Evolutionary conservation across 108 stramenopile genomes (phyloP), one percentile per base, ranked within the genome.

Genomic region (Nitzschia palea): DNA sequence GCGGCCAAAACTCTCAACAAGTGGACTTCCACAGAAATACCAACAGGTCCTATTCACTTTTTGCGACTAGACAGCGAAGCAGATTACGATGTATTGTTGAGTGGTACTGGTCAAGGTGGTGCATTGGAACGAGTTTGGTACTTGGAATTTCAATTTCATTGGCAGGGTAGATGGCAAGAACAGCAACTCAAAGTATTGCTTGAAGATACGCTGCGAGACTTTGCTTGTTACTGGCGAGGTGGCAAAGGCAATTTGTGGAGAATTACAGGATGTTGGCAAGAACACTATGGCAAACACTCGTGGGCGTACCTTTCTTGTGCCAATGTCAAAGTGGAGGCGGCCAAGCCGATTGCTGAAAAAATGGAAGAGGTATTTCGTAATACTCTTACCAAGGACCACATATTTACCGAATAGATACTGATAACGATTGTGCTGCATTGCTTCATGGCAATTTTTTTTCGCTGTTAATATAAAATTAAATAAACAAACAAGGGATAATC

Each of bases 221-320:
- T 82, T 52, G 74, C 55, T 1, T 82, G 81, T 53, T 82, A 82
- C 40, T 78, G 73, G 69, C 55, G 68, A 53, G 81, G 81, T 15
- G 55, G 3, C 15, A 54, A 68, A 43, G 65, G 51, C 17, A 53
- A 73, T 37, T 40, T 83, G 26, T 83, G 82, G 82, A 59, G 78
- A 22, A 76, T 83, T 32, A 76, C 82, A 12, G 65, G 34, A 23
- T 83, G 82, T 61, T 81, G 71, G 71, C 70, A 68, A 45, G 66
- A 69, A 0, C 60, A 79, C 43, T 88, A 83, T 68, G 73, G 52
- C 44, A 23, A 73, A 3, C 61, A 64, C 25, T 40, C 26, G n/a
- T 88, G 87, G 87, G 78, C 84, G 2, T 79, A 81, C 60, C 67
- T 88, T 2, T 82, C 79, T 14, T 88, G 87, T 68, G 84, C 79